Conservation (phyloP, 768 basidiomycete genomes). For the Pleurotus pulmonarius region DNA sequence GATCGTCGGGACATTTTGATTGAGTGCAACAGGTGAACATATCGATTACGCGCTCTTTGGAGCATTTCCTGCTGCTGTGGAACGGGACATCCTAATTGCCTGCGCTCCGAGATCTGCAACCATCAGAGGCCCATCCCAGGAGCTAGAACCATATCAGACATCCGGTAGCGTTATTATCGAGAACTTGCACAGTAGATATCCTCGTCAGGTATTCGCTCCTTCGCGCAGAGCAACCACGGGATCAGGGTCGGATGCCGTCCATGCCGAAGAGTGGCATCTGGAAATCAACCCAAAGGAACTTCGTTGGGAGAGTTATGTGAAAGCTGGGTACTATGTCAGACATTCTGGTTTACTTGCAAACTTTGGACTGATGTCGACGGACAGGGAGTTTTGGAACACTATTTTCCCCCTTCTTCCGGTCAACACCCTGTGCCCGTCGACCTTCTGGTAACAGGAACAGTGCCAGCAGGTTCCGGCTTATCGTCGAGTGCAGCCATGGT, state of each 20-base stretch:
- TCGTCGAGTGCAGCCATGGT: conserved; percentile 91
- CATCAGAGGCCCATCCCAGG: conserved; percentile 12
- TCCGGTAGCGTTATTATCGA: conserved; percentile 59
- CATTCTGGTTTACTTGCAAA: conserved; percentile 11
- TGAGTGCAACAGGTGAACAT: conserved; percentile 56
- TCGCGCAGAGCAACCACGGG: conserved; percentile 19
- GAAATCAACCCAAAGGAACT: conserved; percentile 69
- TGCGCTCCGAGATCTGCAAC: conserved; percentile 42
- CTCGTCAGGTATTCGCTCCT: conserved; percentile 56
- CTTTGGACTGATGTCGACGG: background rate
- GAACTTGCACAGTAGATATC: conserved; percentile 60
- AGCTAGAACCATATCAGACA: conserved; percentile 22
- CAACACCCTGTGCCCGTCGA: conserved; percentile 58
- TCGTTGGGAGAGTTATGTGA: conserved; percentile 86
- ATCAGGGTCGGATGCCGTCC: conserved; percentile 29
- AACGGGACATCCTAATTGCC: conserved; percentile 80
- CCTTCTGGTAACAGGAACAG: conserved; percentile 73
- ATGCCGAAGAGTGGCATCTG: conserved; percentile 61
- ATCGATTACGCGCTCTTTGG: conserved; percentile 85
- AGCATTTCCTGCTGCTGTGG: conserved; percentile 81
- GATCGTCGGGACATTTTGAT: no score
- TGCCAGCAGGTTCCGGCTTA: conserved; percentile 84
- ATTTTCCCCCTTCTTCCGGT: conserved; percentile 34
- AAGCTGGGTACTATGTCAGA: conserved; percentile 80
- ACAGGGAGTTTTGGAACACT: conserved; percentile 66